Evolutionary conservation across 257 asterid species (phyloP).

Genomic region (Salvia hispanica): DNA sequence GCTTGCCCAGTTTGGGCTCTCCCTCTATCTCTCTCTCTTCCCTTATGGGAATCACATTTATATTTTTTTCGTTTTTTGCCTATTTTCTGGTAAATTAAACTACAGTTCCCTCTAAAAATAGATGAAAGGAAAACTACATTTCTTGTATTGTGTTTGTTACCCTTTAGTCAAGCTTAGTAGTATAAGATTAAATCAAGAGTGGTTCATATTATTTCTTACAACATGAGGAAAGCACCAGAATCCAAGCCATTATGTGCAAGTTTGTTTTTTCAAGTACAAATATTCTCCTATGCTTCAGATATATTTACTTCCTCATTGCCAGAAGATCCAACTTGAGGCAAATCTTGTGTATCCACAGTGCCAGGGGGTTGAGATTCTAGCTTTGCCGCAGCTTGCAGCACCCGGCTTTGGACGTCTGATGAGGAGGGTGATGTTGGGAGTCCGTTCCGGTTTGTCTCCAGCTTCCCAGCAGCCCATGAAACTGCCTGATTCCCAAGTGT

Average conservation of each 20-base stretch:
- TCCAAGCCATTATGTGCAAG: background rate
- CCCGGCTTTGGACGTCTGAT: constrained; percentile 78
- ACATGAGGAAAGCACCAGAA: background rate
- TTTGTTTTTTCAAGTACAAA: background rate
- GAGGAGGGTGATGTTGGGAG: constrained; percentile 91
- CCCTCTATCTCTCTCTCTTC: background rate
- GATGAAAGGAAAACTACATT: constrained; percentile 15
- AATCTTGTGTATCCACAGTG: constrained; percentile 47
- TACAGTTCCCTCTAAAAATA: background rate
- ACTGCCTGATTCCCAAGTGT: constrained; percentile 67
- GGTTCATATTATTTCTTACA: background rate
- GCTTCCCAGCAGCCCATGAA: constrained; percentile 71
- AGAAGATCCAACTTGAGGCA: constrained; percentile 39
- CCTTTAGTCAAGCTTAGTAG: background rate
- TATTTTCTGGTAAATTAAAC: constrained; percentile 8
- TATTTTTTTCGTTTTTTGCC: background rate
- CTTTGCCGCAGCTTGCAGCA: constrained; percentile 95
- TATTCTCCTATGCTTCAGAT: constrained; percentile 62
- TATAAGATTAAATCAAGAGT: background rate
- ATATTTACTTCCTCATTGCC: constrained; percentile 55
- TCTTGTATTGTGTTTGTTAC: constrained; percentile 15
- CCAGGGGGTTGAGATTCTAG: constrained; percentile 82
- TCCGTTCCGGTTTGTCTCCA: constrained; percentile 70
- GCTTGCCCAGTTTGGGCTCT: constrained; percentile 1
- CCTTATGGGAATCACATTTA: background rate